Conservation (phyloP, 768 basidiomycete species). For the Naganishia vishniacii region DNA sequence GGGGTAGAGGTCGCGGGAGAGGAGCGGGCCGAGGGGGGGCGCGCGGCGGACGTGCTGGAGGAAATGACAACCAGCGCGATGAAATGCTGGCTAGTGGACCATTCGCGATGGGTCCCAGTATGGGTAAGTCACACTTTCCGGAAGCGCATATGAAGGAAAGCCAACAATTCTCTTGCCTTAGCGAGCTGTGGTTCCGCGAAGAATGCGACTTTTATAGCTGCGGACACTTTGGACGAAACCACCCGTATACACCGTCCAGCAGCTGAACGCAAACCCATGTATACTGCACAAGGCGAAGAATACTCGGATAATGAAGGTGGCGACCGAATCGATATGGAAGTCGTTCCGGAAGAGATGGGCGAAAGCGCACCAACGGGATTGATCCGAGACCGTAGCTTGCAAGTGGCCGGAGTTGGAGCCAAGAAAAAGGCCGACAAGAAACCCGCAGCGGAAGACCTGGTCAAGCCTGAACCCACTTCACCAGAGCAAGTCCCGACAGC, state of each 20-base stretch:
- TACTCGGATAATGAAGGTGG: conserved; percentile 42
- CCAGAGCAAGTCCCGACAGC: neutral
- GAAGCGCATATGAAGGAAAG: neutral
- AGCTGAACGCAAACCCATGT: conserved; percentile 25
- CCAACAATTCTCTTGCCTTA: neutral
- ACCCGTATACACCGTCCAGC: conserved; percentile 5
- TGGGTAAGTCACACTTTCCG: neutral
- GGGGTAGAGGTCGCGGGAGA: conserved; percentile 25
- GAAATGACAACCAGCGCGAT: neutral
- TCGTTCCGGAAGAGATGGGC: conserved; percentile 37
- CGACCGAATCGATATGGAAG: conserved; percentile 42
- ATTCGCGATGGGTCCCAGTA: conserved; percentile 28
- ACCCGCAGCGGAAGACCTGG: conserved; percentile 34
- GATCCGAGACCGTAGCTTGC: conserved; percentile 33
- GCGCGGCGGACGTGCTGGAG: conserved; percentile 10
- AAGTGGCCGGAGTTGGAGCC: conserved; percentile 4
- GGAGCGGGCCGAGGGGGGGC: conserved; percentile 25
- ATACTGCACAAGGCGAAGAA: conserved; percentile 31
- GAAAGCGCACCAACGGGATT: conserved; percentile 46
- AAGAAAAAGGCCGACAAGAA: conserved; percentile 25
- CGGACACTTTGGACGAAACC: conserved; percentile 1
- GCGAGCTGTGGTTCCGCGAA: conserved; percentile 7
- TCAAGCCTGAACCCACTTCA: conserved; percentile 28
- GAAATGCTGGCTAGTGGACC: conserved; percentile 30
- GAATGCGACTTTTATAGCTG: conserved; percentile 13